Base-by-base conservation (phyloP, 2,329 filamentous ascomycete genomes). In the Dactylella cylindrospora region DNA sequence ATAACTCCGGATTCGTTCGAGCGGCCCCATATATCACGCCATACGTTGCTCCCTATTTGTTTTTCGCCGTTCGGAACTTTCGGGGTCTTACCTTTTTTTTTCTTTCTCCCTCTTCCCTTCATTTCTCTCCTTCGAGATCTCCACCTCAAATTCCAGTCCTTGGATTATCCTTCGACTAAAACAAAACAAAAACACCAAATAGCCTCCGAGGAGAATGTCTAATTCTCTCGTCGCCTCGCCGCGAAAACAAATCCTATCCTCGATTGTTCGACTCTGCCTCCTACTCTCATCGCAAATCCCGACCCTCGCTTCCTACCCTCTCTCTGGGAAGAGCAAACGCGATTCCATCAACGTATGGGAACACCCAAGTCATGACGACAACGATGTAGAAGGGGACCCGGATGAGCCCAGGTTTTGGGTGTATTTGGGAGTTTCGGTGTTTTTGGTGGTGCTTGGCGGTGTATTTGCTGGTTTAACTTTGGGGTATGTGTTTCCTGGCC, bases 381-480 rank as follows among this genome's bases (percentile, higher is more conserved):
- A 65, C n/a, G 52, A 55, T 20, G 47, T 55, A 9, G 47, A 65
- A 19, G 40, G 55, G 64, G 77, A 82, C 50, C 73, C 75, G 5
- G 76, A 79, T 19, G 84, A 85, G 64, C 79, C 83, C 5, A 80
- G 80, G 44, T 76, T 95, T 67, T 95, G 88, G 86, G 76, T 91
- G 38, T 89, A 96, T 70, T 80, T 93, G 65, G 78, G 84, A 52
- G 79, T 90, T 23, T 94, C 91, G 13, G 80, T 88, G 60, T 79
- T 83, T 19, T 79, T 98, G 53, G 93, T 97, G 7, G 76, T 97
- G 62, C 80, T 88, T 0, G 93, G 93, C 65, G 93, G 93, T 65
- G 89, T 88, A 31, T 98, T 98, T 75, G 93, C 93, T 7, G 93
- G 93, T 26, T 76, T 98, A 73, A 98, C 93, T 13, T 90, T 93